These are phyloP conservation scores for Fistulifera solaris DNA, from an alignment of 108 stramenopile species.

Conservation along the genomic window DNA sequence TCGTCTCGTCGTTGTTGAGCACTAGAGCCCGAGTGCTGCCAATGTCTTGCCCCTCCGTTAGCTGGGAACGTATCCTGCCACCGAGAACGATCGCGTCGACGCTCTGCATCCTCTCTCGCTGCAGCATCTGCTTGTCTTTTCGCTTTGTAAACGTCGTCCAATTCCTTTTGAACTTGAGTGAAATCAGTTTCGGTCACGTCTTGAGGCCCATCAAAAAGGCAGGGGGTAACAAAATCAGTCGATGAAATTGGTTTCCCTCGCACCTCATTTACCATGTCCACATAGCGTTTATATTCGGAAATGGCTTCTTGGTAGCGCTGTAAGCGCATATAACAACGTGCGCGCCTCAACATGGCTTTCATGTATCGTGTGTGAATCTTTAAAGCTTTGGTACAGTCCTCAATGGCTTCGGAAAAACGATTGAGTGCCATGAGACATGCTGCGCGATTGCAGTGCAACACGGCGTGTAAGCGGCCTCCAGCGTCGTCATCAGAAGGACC, in stretches of 20 bases:
- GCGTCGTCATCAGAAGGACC: conserved; percentile 21
- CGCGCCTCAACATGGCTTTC: conserved; percentile 81
- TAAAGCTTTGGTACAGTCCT: conserved; percentile 79
- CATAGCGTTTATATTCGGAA: conserved; percentile 60
- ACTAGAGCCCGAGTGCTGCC: conserved; percentile 2
- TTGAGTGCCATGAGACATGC: conserved; percentile 79
- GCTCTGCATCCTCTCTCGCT: conserved; percentile 15
- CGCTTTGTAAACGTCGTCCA: conserved; percentile 35
- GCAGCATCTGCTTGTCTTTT: conserved; percentile 23
- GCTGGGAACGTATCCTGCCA: conserved; percentile 1
- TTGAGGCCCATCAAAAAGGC: conserved; percentile 62
- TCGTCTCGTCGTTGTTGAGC: conserved; percentile 33
- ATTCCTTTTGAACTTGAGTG: conserved; percentile 45
- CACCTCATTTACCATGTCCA: conserved; percentile 54
- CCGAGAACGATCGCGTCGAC: conserved; percentile 14
- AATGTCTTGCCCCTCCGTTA: neutral
- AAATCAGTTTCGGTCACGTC: conserved; percentile 45
- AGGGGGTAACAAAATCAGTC: conserved; percentile 25
- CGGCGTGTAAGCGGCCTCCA: conserved; percentile 76
- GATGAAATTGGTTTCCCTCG: conserved; percentile 19
- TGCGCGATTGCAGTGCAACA: conserved; percentile 84
- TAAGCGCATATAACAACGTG: conserved; percentile 60
- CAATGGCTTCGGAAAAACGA: conserved; percentile 55
- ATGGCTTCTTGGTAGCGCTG: conserved; percentile 57
- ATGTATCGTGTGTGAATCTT: conserved; percentile 76